Base-by-base conservation (phyloP, 2,329 filamentous ascomycete genomes). In the Didymella glomerata region DNA sequence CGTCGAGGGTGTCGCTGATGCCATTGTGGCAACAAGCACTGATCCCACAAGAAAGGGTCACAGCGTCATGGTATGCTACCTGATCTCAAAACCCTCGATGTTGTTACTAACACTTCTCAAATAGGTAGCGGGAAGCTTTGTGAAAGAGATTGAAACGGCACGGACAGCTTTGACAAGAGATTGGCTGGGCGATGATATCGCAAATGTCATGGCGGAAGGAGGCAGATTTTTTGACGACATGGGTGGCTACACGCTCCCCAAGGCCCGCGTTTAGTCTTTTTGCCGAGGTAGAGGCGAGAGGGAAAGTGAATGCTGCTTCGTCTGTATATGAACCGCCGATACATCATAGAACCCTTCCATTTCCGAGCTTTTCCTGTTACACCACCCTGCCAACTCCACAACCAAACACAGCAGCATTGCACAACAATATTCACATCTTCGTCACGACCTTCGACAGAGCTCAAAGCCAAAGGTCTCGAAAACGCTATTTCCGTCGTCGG, bases 1-100 rank as follows among this genome's bases (percentile, higher is more conserved):
- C 1, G 73, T 78, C 0, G 72, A 73, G n/a, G 73, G 77, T 22
- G 81, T 83, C 13, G 81, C 79, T 1, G 68, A 71, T n/a, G 68
- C 75, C 5, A 78, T 83, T 49, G 68, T 79, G 10, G 66, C 76
- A 51, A 75, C 77, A 18, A 75, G 77, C 2, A 66, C 74, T 2
- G 74, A 81, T 66, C 53, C 60, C 6, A 48, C 24, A 2, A 61
- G 66, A 20, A 65, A 57, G 4, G 78, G 79, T 5, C 66, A 71
- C 40, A 68, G 68, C 38, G 46, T 73, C 16, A 61, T 75, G 67
- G 72, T 74, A 45, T 55, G 71, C 60, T 48, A 27, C 4, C 9
- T 3, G 4, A 24, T 14, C 16, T n/a, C 4, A 38, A n/a, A 10
- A 25, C 14, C 14, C n/a, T n/a, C 20, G 18, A 16, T 8, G 2